These are phyloP conservation scores for Hypoxylon sp. DNA, from an alignment of 2,329 filamentous ascomycete species.

Conservation along the genomic window DNA sequence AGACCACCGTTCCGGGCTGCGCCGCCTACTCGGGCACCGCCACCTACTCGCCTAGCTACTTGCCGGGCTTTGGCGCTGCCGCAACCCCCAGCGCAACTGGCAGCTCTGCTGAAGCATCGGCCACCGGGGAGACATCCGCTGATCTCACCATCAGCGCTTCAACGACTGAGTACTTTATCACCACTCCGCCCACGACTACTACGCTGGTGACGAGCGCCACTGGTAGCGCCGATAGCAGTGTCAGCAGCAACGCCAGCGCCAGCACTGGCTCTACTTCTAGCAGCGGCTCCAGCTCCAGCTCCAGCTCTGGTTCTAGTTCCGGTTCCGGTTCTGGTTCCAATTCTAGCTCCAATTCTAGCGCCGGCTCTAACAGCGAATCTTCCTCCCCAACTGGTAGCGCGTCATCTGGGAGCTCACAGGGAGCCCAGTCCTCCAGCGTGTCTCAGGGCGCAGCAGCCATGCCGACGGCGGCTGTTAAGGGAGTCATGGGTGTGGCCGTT, in stretches of 20 bases:
- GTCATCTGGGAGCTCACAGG: constrained; percentile 14
- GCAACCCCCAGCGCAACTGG: constrained; percentile 21
- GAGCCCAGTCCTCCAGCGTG: constrained; percentile 29
- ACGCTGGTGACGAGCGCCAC: constrained; percentile 10
- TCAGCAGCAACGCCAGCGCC: background rate
- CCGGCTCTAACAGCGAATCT: constrained; percentile 15
- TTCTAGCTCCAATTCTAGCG: background rate
- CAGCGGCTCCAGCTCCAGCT: background rate
- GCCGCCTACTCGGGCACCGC: constrained; percentile 67
- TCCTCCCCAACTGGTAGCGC: constrained; percentile 26
- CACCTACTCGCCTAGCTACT: constrained; percentile 66
- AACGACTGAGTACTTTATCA: constrained; percentile 12
- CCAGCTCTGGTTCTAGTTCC: background rate
- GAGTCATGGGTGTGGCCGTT: constrained; percentile 42
- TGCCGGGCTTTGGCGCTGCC: constrained; percentile 55
- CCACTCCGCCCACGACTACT: constrained; percentile 20
- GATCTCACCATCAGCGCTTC: constrained; percentile 1
- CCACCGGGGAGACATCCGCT: constrained; percentile 7
- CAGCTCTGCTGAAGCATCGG: constrained; percentile 14
- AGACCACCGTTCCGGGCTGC: constrained; percentile 75
- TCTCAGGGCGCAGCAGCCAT: constrained; percentile 41
- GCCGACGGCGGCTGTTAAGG: constrained; percentile 45
- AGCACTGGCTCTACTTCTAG: background rate
- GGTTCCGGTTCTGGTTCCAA: background rate
- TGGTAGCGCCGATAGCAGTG: background rate